Conservation (phyloP, 495 filamentous ascomycete species). For the Penicillium angulare region DNA sequence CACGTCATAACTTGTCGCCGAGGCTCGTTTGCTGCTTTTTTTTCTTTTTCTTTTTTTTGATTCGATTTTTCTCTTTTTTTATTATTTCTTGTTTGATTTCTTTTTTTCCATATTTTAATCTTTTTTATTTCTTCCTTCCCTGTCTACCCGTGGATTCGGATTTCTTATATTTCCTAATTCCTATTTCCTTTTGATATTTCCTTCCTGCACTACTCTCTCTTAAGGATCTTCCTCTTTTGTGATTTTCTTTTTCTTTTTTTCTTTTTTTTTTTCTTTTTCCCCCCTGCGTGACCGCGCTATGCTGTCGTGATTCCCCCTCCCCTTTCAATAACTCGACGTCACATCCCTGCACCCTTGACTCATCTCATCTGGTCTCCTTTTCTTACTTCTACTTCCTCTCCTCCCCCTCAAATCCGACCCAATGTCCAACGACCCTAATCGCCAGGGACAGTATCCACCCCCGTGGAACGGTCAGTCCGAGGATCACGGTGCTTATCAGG, state of each 20-base stretch:
- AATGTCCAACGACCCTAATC: constrained; percentile 46
- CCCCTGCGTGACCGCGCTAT: constrained; percentile 30
- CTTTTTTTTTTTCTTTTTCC: constrained; percentile 22
- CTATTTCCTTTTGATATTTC: no score
- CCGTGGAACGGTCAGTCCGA: constrained; percentile 48
- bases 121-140: constrained; percentile 1
- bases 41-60: constrained; percentile 2
- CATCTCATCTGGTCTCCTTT: constrained; percentile 19
- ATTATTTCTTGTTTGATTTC: constrained; percentile 15
- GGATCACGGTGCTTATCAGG: constrained; percentile 44
- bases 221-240: background rate
- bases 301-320: constrained; percentile 26
- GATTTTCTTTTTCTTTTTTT: constrained; percentile 8
- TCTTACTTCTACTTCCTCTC: constrained; percentile 25
- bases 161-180: no score
- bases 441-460: constrained; percentile 43
- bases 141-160: no score
- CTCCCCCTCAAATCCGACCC: constrained; percentile 16
- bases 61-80: constrained; percentile 5
- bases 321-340: constrained; percentile 34
- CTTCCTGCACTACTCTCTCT: no score
- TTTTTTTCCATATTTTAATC: constrained; percentile 2
- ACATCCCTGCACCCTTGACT: constrained; percentile 35
- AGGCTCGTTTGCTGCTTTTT: constrained; percentile 14
- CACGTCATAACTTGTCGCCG: background rate